Conservation (phyloP, 768 basidiomycete species). For the Artomyces pyxidatus region DNA sequence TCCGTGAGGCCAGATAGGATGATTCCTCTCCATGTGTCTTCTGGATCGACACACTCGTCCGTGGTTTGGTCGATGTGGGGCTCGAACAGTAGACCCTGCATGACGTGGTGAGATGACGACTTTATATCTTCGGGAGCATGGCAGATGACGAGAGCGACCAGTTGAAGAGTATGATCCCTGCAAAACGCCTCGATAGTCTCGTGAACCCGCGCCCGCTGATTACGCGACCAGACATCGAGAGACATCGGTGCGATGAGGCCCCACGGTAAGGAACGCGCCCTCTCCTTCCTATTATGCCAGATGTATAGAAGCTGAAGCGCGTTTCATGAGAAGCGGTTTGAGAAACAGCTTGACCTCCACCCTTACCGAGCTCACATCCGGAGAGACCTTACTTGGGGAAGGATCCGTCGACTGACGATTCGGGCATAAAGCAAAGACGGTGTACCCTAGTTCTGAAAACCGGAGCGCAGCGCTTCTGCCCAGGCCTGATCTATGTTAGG, state of each 20-base stretch:
- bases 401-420: no score
- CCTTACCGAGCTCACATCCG: conserved; percentile 22
- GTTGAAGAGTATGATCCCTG: conserved; percentile 19
- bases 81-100: neutral
- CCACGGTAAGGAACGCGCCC: conserved; percentile 21
- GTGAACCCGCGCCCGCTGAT: conserved; percentile 22
- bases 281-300: conserved; percentile 26
- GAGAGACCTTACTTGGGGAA: no score
- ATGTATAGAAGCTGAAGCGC: conserved; percentile 23
- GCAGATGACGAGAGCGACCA: conserved; percentile 23
- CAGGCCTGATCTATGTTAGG: conserved; percentile 18
- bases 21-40: conserved; percentile 15
- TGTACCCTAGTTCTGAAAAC: conserved; percentile 27
- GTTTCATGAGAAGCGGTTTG: conserved; percentile 1
- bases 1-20: conserved; percentile 19
- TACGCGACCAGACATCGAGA: conserved; percentile 20
- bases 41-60: neutral
- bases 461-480: conserved; percentile 22
- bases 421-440: conserved; percentile 25
- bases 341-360: no score
- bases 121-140: conserved; percentile 6
- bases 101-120: neutral
- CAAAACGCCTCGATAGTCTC: conserved; percentile 26
- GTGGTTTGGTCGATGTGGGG: neutral
- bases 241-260: conserved; percentile 25